These are phyloP conservation scores for Paradendryphiella salina DNA, from an alignment of 2,329 filamentous ascomycete genomes.

Conservation along the genomic window DNA sequence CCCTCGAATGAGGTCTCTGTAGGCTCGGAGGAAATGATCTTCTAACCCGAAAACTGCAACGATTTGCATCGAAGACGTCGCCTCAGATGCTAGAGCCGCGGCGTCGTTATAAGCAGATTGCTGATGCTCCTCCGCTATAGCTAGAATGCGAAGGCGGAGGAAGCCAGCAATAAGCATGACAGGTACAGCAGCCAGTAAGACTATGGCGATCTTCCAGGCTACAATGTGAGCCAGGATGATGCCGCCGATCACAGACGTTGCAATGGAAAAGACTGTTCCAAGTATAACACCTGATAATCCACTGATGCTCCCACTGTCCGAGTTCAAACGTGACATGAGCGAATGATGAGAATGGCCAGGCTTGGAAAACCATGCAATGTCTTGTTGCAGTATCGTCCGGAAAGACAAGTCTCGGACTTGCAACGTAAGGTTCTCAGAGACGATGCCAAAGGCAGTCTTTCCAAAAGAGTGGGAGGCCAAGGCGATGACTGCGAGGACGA, in stretches of 20 bases:
- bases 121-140: conserved; percentile 65
- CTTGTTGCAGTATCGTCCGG: conserved; percentile 58
- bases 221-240: conserved; percentile 54
- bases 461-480: conserved; percentile 50
- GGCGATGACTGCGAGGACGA: conserved; percentile 58
- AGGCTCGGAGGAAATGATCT: conserved; percentile 44
- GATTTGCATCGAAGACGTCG: conserved; percentile 67
- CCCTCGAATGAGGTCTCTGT: conserved; percentile 44
- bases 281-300: conserved; percentile 56
- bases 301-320: conserved; percentile 54
- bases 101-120: conserved; percentile 67
- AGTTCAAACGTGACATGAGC: conserved; percentile 53
- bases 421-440: conserved; percentile 52
- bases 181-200: conserved; percentile 54
- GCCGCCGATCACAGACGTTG: conserved; percentile 53
- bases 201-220: conserved; percentile 57
- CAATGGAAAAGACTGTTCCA: conserved; percentile 55
- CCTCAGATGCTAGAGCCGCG: conserved; percentile 67
- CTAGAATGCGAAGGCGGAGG: conserved; percentile 53
- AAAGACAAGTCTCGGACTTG: conserved; percentile 54
- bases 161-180: conserved; percentile 54
- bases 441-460: conserved; percentile 54
- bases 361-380: conserved; percentile 57
- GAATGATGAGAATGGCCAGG: conserved; percentile 50
- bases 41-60: conserved; percentile 52